Evolutionary conservation across 1,139 yeast species (phyloP), one percentile per base, ranked within the genome.

Genomic region (Debaryomycetaceae sp.): DNA sequence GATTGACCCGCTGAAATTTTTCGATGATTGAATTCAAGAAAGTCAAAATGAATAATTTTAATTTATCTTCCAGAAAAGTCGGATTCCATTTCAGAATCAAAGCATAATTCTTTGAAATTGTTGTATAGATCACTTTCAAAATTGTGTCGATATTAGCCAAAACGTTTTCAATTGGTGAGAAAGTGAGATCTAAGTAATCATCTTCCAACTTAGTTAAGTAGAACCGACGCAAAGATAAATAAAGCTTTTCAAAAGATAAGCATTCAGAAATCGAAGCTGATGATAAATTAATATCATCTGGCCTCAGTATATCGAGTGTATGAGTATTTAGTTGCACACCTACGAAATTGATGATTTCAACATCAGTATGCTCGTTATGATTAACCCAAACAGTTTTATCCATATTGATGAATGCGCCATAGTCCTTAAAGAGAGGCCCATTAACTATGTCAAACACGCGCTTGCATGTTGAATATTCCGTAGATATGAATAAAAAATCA

Each of bases 401-500:
- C 6, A 65, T 61, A 45, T 87, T 87, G 5, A 82, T 70, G 14
- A 47, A 57, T 0, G 87, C 81, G 3, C 91, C 91, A 56, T 77
- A 84, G 1, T 68, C 68, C 1, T 63, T 57, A 35, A 83, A 74
- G 0, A 73, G 74, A 1, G 56, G 39, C 6, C 69, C 55, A 3
- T 49, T 42, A 17, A 35, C 29, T 0, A 55, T 42, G 1, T 40
- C 41, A 22, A 48, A 45, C 5, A 62, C 60, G 26, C 46, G 35
- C 4, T 49, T 31, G 35, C 64, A 62, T 3, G 52, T 48, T 1
- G 45, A 42, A 19, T 46, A 33, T 18, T 48, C 49, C 2, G 81
- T 67, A 0, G 95, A 73, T 0, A 91, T 60, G 17, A 87, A 67
- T 30, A 92, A 56, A 53, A 92, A 92, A 57, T 92, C 98, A 59